These are phyloP conservation scores for Ogataea pilisensis DNA, from an alignment of 805 yeast species.

Conservation along the genomic window DNA sequence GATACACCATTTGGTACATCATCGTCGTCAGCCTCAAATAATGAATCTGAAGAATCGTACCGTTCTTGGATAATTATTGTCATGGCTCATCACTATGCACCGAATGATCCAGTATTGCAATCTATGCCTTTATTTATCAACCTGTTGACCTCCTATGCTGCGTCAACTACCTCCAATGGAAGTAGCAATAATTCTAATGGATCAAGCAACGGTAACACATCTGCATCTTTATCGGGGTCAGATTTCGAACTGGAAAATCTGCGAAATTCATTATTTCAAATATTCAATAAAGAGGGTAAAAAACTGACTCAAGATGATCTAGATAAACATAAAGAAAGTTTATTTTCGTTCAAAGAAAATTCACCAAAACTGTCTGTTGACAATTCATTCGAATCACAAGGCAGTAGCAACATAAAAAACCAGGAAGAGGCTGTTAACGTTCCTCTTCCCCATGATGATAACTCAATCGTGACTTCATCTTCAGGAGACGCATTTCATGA, in stretches of 20 bases:
- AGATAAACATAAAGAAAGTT: conserved; percentile 13
- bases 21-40: neutral
- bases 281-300: conserved; percentile 16
- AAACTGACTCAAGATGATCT: conserved; percentile 15
- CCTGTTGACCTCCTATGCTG: conserved; percentile 20
- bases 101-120: conserved; percentile 36
- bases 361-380: neutral
- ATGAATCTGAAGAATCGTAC: conserved; percentile 18
- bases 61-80: conserved; percentile 62
- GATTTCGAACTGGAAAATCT: conserved; percentile 20
- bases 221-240: conserved; percentile 5
- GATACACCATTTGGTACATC: neutral
- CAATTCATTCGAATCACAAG: too few species aligned
- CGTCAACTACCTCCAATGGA: too few species aligned
- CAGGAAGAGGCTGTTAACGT: too few species aligned
- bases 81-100: conserved; percentile 51
- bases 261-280: conserved; percentile 19
- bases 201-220: too few species aligned
- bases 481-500: conserved; percentile 1
- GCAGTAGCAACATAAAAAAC: too few species aligned
- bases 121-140: conserved; percentile 34
- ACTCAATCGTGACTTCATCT: neutral
- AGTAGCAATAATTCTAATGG: too few species aligned
- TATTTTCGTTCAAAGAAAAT: conserved; percentile 14
- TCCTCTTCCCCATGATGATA: too few species aligned